These are phyloP conservation scores for Aspergillus quadricinctus DNA, from an alignment of 2,329 filamentous ascomycete species.

Conservation along the genomic window DNA sequence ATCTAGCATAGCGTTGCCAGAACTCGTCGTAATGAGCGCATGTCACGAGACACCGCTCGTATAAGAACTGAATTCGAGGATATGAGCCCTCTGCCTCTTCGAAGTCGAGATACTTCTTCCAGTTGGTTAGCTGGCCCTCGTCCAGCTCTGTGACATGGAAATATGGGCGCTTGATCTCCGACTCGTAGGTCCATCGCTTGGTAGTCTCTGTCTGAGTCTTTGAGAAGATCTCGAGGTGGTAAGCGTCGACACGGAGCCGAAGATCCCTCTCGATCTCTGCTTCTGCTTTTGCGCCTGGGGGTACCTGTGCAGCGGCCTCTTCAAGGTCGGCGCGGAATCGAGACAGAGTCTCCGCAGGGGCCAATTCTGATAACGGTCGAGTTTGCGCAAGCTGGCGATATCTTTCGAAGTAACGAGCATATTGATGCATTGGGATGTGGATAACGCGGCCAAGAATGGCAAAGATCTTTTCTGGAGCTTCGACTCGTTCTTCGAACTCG, in stretches of 20 bases:
- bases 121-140: constrained; percentile 77
- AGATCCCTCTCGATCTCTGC: constrained; percentile 80
- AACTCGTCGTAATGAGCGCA: constrained; percentile 96
- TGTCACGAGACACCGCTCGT: constrained; percentile 89
- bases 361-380: constrained; percentile 69
- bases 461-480: constrained; percentile 79
- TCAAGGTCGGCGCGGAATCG: constrained; percentile 70
- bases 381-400: constrained; percentile 73
- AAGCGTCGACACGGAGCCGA: constrained; percentile 70
- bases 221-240: constrained; percentile 76
- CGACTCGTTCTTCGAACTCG: constrained; percentile 89
- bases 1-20: constrained; percentile 94
- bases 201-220: constrained; percentile 81
- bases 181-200: constrained; percentile 92
- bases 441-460: constrained; percentile 77
- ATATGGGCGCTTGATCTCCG: constrained; percentile 91
- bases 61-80: constrained; percentile 71
- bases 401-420: constrained; percentile 88
- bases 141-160: constrained; percentile 95
- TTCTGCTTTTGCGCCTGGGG: constrained; percentile 55
- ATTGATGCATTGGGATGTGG: constrained; percentile 90
- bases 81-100: constrained; percentile 83
- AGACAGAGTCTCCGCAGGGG: constrained; percentile 62
- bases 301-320: constrained; percentile 41
- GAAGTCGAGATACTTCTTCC: constrained; percentile 95